Conservation (phyloP, 2,329 filamentous ascomycete genomes). For the Fusarium humuli region DNA sequence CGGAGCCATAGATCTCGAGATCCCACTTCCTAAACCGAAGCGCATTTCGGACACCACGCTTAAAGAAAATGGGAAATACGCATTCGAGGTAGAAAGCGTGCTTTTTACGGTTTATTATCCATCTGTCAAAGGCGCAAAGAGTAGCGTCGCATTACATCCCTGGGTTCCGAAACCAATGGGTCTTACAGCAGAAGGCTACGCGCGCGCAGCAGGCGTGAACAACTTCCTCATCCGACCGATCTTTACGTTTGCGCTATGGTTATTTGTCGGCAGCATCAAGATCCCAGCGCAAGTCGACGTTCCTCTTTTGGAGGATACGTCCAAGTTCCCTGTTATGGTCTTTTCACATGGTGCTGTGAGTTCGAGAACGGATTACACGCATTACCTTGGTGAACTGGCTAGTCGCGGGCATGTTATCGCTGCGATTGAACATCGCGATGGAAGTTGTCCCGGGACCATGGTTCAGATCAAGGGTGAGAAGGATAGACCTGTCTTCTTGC, state of each 20-base stretch:
- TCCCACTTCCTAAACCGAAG: conserved; percentile 52
- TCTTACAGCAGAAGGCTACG: conserved; percentile 60
- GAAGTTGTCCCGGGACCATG: conserved; percentile 60
- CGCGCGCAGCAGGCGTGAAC: conserved; percentile 58
- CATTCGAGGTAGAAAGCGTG: conserved; percentile 60
- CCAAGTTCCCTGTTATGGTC: conserved; percentile 58
- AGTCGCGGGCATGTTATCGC: conserved; percentile 62
- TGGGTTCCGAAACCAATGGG: conserved; percentile 60
- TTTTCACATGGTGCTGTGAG: conserved; percentile 66
- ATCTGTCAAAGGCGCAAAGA: conserved; percentile 43
- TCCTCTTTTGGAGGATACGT: conserved; percentile 50
- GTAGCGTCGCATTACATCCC: conserved; percentile 49
- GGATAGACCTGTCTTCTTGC: conserved; percentile 51
- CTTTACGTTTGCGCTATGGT: conserved; percentile 57
- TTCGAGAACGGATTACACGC: conserved; percentile 63
- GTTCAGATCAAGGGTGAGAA: conserved; percentile 50
- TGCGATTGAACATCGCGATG: conserved; percentile 64
- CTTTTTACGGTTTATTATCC: conserved; percentile 65
- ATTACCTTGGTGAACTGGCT: conserved; percentile 63
- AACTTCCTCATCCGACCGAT: conserved; percentile 57
- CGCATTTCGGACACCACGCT: conserved; percentile 51
- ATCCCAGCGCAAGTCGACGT: conserved; percentile 62
- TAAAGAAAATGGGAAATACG: conserved; percentile 51
- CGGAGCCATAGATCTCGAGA: conserved; percentile 61
- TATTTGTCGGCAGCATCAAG: conserved; percentile 57